Base-by-base conservation (phyloP, 2,329 filamentous ascomycete genomes). In the Penicillium sp. region DNA sequence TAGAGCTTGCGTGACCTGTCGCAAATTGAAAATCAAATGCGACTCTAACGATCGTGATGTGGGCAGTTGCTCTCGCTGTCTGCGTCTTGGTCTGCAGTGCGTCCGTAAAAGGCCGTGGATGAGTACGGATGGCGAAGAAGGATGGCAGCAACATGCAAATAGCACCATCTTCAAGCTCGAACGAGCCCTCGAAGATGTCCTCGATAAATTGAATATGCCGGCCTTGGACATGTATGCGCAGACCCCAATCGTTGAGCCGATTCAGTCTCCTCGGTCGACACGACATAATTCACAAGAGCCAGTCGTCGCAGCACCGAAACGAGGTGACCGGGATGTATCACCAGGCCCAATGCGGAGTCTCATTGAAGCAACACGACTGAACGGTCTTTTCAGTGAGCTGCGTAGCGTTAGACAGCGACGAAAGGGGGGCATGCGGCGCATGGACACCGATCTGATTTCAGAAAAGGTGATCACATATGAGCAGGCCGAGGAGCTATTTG, bases 281-380 rank as follows among this genome's bases (percentile, higher is more conserved):
- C 45, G 55, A 45, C 55, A 52, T 12, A 57, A 57, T 23, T 57
- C 55, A 7, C 55, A 53, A 33, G 55, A 57, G 16, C 49, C 55
- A 14, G 30, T 30, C n/a, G 23, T n/a, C n/a, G n/a, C n/a, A n/a
- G n/a, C n/a, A n/a, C n/a, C 23, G 5, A 53, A 46, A 14, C 14
- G n/a, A 20, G 47, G 52, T 23, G 55, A 57, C 14, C 48, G 55
- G 35, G 49, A 57, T 43, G 40, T 57, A 38, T 57, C 55, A 3
- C 55, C 55, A 18, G 55, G 49, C 2, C 47, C 55, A 6, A 57
- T 57, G 49, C 40, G 48, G 12, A 57, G 55, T 28, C 33, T 57
- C 16, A 57, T 57, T 20, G 55, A 53, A 30, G 55, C 55, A 16
- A 57, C 55, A 46, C 50, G 55, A 14, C 40, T 57, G 4, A 50